Evolutionary conservation across 2,329 filamentous ascomycete species (phyloP), one percentile per base, ranked within the genome.

Genomic region (Fusarium heterosporum): DNA sequence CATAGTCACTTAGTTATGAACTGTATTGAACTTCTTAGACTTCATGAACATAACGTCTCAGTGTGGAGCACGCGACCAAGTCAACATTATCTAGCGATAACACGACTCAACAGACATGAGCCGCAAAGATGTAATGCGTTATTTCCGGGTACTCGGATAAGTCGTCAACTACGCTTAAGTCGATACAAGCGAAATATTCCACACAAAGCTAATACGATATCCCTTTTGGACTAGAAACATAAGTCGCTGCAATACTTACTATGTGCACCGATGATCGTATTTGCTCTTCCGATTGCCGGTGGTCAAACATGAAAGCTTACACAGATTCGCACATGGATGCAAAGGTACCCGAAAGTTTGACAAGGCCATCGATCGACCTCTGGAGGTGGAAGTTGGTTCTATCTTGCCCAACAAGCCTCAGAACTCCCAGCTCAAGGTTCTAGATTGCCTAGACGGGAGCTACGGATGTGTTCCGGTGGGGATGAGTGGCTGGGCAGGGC

Each of bases 371-470:
- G 42, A 59, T 59, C 53, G 38, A 43, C 19, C 25, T 39, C 29
- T 32, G 22, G 13, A 53, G 30, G 22, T 26, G 36, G 52, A 55
- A 40, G 32, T 17, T 9, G 22, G 14, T 29, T 8, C 25, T 29
- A 39, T 16, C 26, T 25, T 45, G 8, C 28, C 36, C 22, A 46
- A 45, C 55, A 53, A 57, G 41, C 45, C 45, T 36, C 40, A 49
- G 16, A 16, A 36, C 9, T 9, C 16, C 2, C 16, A 52, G 50
- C 50, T 65, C 42, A 29, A 28, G 38, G 54, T 41, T 56, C 16
- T 41, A 38, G 32, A 30, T 34, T 48, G 47, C 29, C 48, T n/a
- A 22, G 26, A 25, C 56, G 61, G 61, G 47, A 66, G 50, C 61
- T 48, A 66, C 41, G 41, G 62, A 40, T 16, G 13, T 13, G 32